Evolutionary conservation across 2,329 filamentous ascomycete species (phyloP).

Genomic region (Botrytis porri): DNA sequence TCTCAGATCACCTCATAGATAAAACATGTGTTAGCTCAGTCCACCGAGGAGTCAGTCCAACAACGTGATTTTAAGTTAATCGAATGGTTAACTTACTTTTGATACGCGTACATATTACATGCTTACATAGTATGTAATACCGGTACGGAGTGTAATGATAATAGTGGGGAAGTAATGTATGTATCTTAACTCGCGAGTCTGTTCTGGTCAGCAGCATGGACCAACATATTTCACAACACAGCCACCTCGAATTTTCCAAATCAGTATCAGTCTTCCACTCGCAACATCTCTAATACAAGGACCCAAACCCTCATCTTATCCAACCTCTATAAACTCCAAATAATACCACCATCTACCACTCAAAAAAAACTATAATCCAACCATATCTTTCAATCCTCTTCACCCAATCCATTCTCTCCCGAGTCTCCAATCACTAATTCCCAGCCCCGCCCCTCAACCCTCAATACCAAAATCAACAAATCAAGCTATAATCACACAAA

Average conservation of each 20-base stretch:
- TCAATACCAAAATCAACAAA: not conserved
- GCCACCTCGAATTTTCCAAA: not conserved
- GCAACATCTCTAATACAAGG: not conserved
- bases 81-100: not conserved
- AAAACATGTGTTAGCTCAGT: not conserved
- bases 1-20: constrained; percentile 5
- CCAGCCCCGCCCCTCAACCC: too few relatives aligned
- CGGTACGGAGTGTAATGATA: not conserved
- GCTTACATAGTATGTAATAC: not conserved
- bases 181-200: not conserved
- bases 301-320: not conserved
- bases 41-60: not conserved
- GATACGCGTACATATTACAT: not conserved
- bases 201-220: not conserved
- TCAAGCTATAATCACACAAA: constrained; percentile 21
- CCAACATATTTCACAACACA: not conserved
- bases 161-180: not conserved
- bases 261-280: not conserved
- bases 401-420: not conserved
- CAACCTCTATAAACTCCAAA: not conserved
- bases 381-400: not conserved
- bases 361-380: not conserved
- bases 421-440: too few relatives aligned
- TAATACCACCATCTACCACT: not conserved
- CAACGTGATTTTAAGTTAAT: not conserved